A percentile compares a stretch with the other conserved stretches of the same genome.
Evolutionary conservation across 2,329 filamentous ascomycete genomes (phyloP).

Genomic region (Colletotrichum sidae): DNA sequence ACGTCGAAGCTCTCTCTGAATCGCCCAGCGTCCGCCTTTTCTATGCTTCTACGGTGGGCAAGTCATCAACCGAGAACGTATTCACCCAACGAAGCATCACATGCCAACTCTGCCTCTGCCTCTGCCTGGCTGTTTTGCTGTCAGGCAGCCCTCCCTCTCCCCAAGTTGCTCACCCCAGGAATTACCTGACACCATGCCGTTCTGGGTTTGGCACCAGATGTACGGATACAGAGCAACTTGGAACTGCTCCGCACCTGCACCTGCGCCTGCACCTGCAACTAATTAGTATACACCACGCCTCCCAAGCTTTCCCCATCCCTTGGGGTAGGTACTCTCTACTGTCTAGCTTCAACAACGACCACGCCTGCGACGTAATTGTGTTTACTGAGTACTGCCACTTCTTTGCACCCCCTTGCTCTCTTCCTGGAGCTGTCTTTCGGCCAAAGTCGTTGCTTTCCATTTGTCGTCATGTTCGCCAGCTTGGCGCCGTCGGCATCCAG

Average conservation of each 20-base stretch:
- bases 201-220: constrained; percentile 31
- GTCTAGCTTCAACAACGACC: too few relatives aligned
- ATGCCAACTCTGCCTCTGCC: constrained; percentile 30
- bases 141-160: constrained; percentile 21
- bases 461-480: not conserved
- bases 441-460: constrained; percentile 32
- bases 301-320: constrained; percentile 34
- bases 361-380: too few relatives aligned
- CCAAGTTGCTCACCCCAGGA: constrained; percentile 24
- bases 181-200: constrained; percentile 26
- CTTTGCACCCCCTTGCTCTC: too few relatives aligned
- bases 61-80: not conserved
- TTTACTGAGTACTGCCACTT: too few relatives aligned
- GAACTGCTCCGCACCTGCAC: constrained; percentile 11
- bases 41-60: too few relatives aligned
- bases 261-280: too few relatives aligned
- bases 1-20: too few relatives aligned
- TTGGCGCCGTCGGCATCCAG: not conserved
- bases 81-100: constrained; percentile 37
- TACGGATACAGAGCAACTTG: constrained; percentile 19
- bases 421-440: constrained; percentile 19
- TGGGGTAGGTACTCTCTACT: constrained; percentile 7
- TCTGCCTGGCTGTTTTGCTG: constrained; percentile 31
- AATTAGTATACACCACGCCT: too few relatives aligned
- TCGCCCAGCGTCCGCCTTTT: too few relatives aligned